Evolutionary conservation across 176 grass and related monocot species (phyloP).

Genomic region (Themeda triandra): DNA sequence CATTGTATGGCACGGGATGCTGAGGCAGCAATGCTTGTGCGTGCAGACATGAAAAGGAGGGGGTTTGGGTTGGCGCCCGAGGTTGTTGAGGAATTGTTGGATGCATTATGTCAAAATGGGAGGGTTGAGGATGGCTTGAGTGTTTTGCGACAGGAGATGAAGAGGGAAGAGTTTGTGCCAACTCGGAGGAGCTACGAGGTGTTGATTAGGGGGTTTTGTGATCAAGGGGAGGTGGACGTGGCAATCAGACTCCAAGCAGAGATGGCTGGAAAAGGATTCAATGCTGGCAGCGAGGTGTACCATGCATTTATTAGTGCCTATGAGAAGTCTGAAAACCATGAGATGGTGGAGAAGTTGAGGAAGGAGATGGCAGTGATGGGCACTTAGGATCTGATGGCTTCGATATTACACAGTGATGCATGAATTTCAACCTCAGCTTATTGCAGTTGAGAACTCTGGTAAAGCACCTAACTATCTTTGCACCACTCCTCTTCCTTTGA

Average conservation of each 20-base stretch:
- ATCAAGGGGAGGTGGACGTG: slow-evolving; percentile 45
- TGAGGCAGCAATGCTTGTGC: slow-evolving; percentile 48
- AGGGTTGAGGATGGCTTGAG: slow-evolving; percentile 37
- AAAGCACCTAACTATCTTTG: neutral
- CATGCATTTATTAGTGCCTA: slow-evolving; percentile 40
- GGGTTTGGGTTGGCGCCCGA: slow-evolving; percentile 38
- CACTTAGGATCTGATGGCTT: slow-evolving; percentile 1
- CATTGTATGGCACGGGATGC: slow-evolving; percentile 39
- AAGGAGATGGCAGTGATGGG: slow-evolving; percentile 41
- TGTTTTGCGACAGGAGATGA: slow-evolving; percentile 62
- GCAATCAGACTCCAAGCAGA: slow-evolving; percentile 64
- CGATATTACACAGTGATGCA: neutral
- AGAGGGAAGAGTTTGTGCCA: slow-evolving; percentile 44
- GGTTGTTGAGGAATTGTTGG: slow-evolving; percentile 43
- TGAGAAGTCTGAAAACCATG: slow-evolving; percentile 26
- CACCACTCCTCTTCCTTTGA: neutral
- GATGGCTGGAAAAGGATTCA: slow-evolving; percentile 65
- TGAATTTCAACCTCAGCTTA: neutral
- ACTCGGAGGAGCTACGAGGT: slow-evolving; percentile 41
- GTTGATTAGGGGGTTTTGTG: slow-evolving; percentile 47
- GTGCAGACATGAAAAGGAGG: slow-evolving; percentile 50
- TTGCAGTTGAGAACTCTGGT: slow-evolving; percentile 11
- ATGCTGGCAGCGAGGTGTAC: slow-evolving; percentile 41
- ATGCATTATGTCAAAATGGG: slow-evolving; percentile 37
- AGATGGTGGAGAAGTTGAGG: slow-evolving; percentile 55